A percentile compares a stretch with the other conserved stretches of the same genome.
These are phyloP conservation scores for Delonix regia DNA, from an alignment of 306 rosid species.

Conservation along the genomic window DNA sequence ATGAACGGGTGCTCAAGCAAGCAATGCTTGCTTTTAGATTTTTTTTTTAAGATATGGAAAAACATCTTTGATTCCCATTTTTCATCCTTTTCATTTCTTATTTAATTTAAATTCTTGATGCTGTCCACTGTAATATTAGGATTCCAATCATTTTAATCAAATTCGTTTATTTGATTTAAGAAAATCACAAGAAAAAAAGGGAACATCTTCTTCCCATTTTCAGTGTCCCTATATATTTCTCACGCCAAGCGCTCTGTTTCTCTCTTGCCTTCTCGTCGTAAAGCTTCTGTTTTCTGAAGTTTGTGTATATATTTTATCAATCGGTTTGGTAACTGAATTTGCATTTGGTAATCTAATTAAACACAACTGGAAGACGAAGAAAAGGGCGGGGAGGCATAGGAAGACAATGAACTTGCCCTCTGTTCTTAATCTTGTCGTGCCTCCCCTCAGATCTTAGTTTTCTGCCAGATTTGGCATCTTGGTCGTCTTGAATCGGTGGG, in stretches of 20 bases:
- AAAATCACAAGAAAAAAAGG: slow-evolving; percentile 16
- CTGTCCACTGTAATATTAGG: background rate
- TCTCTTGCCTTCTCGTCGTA: slow-evolving; percentile 63
- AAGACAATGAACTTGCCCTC: slow-evolving; percentile 73
- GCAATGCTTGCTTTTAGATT: background rate
- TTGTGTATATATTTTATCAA: slow-evolving; percentile 41
- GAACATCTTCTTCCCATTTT: slow-evolving; percentile 58
- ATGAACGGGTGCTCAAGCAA: slow-evolving; percentile 25
- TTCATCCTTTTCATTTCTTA: background rate
- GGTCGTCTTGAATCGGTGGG: slow-evolving; percentile 75
- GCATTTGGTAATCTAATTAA: slow-evolving; percentile 70
- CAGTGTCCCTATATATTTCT: slow-evolving; percentile 69
- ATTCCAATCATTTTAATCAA: slow-evolving; percentile 19
- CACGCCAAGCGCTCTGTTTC: slow-evolving; percentile 54
- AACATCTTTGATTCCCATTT: background rate
- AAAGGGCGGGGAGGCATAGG: slow-evolving; percentile 70
- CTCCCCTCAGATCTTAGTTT: slow-evolving; percentile 91
- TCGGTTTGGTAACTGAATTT: slow-evolving; percentile 75
- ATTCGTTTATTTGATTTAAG: background rate
- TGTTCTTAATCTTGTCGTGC: slow-evolving; percentile 72
- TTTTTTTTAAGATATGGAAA: slow-evolving; percentile 2
- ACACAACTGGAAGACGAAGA: slow-evolving; percentile 61
- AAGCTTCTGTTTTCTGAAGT: slow-evolving; percentile 43
- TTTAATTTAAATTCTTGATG: background rate
- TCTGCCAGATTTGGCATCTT: slow-evolving; percentile 67